Conservation (phyloP, 2,329 filamentous ascomycete genomes). For the Metarhizium rileyi region DNA sequence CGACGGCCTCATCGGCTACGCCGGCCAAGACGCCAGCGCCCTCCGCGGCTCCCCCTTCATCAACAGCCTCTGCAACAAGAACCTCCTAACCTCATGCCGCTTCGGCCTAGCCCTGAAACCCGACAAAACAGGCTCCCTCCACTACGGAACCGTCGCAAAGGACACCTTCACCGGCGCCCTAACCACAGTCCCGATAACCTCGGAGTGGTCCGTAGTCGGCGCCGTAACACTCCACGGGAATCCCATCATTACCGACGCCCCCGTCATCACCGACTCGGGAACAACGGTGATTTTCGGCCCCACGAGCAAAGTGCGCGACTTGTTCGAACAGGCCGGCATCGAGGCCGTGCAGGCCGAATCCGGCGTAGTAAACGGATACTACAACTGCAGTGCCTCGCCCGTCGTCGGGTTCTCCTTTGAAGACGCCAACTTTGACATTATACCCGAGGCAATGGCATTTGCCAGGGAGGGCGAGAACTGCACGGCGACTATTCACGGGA, state of each 20-base stretch:
- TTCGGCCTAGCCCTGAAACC: constrained; percentile 12
- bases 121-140: constrained; percentile 11
- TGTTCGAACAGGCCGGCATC: constrained; percentile 11
- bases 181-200: neutral
- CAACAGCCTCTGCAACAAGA: constrained; percentile 10
- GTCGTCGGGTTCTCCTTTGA: constrained; percentile 9
- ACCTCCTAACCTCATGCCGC: constrained; percentile 11
- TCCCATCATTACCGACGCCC: neutral
- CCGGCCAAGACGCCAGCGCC: constrained; percentile 3
- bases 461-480: constrained; percentile 10
- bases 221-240: neutral
- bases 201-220: neutral
- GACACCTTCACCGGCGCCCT: neutral
- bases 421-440: constrained; percentile 11
- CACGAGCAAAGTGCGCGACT: constrained; percentile 2
- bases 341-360: constrained; percentile 3
- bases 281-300: constrained; percentile 13
- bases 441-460: constrained; percentile 10
- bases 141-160: constrained; percentile 11
- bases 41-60: constrained; percentile 9
- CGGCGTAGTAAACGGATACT: constrained; percentile 11
- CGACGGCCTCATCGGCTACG: constrained; percentile 13
- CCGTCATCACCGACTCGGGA: constrained; percentile 11
- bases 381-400: constrained; percentile 10
- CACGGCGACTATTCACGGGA: constrained; percentile 11